Base-by-base conservation (phyloP, 2,329 filamentous ascomycete species). In the Atkinsonella texensis region DNA sequence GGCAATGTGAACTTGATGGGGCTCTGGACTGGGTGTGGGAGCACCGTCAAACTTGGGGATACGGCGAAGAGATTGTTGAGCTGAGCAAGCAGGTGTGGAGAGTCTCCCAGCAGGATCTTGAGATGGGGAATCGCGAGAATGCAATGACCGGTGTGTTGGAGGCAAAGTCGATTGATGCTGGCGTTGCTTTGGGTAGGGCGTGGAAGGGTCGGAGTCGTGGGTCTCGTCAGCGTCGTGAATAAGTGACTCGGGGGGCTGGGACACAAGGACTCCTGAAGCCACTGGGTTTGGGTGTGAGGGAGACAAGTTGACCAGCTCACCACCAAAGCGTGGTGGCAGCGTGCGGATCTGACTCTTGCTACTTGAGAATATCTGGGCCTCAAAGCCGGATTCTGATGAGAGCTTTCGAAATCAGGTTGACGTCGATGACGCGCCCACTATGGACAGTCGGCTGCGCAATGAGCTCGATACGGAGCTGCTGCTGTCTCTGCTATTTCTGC, bases 141-240 rank as follows among this genome's bases (percentile, higher is more conserved):
- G 47, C 8, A 49, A 17, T 35, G 40, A 44, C 31, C 18, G 47
- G 45, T 58, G 58, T 28, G 52, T 55, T 38, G 48, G 57, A 53
- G 58, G 57, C 52, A 20, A 49, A 32, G 50, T 33, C 47, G 38
- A 48, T 23, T 41, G 50, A 39, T 54, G 68, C 68, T 72, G 71
- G 65, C 68, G 70, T 70, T 72, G 70, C 66, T 70, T 69, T 64
- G 64, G 61, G 59, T 61, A 57, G 55, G 67, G 63, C 62, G 68
- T 13, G 38, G 12, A 68, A 39, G 38, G 28, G 18, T 44, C 44
- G 60, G 68, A 66, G 62, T 74, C 74, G 74, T 77, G 64, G 67
- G 60, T 68, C 63, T 77, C 74, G 77, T 77, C 68, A 74, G 70
- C 70, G 74, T 78, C 75, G 71, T 76, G 63, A 75, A 64, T 64